A percentile compares a stretch with the other conserved stretches of the same genome.
These are phyloP conservation scores for Pseudopyrenochaeta lycopersici DNA, from an alignment of 2,329 filamentous ascomycete species.

Conservation along the genomic window DNA sequence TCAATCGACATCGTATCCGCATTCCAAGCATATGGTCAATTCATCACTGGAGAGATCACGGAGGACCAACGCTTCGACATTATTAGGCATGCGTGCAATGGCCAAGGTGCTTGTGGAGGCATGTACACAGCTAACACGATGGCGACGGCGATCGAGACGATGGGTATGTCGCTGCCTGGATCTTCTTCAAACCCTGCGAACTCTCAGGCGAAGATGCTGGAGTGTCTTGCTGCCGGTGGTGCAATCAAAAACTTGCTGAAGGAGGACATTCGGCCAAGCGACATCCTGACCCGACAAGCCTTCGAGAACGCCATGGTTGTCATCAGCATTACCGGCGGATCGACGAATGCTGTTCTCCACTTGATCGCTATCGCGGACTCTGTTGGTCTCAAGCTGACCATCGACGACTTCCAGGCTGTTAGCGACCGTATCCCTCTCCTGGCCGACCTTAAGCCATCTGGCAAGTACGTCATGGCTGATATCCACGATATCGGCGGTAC, in stretches of 20 bases:
- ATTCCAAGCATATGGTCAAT: constrained; percentile 97
- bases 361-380: constrained; percentile 61
- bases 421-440: constrained; percentile 61
- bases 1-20: constrained; percentile 94
- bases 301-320: constrained; percentile 63
- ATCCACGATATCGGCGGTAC: constrained; percentile 63
- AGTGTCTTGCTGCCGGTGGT: constrained; percentile 59
- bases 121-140: constrained; percentile 70
- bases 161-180: constrained; percentile 61
- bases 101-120: constrained; percentile 83
- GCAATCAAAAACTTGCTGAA: constrained; percentile 62
- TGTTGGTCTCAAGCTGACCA: constrained; percentile 59
- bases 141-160: constrained; percentile 60
- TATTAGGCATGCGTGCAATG: constrained; percentile 89
- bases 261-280: constrained; percentile 59
- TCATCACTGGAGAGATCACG: constrained; percentile 87
- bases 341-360: constrained; percentile 61
- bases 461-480: constrained; percentile 68
- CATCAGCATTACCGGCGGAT: constrained; percentile 60
- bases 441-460: constrained; percentile 61
- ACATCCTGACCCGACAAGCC: constrained; percentile 59
- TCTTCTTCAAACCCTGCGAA: constrained; percentile 62
- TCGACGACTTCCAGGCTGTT: constrained; percentile 62
- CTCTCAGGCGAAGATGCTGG: constrained; percentile 60
- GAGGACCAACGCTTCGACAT: constrained; percentile 95